phyloP scores from a whole-genome alignment of 495 filamentous ascomycete genomes.

The Neurospora tetraspora region DNA sequence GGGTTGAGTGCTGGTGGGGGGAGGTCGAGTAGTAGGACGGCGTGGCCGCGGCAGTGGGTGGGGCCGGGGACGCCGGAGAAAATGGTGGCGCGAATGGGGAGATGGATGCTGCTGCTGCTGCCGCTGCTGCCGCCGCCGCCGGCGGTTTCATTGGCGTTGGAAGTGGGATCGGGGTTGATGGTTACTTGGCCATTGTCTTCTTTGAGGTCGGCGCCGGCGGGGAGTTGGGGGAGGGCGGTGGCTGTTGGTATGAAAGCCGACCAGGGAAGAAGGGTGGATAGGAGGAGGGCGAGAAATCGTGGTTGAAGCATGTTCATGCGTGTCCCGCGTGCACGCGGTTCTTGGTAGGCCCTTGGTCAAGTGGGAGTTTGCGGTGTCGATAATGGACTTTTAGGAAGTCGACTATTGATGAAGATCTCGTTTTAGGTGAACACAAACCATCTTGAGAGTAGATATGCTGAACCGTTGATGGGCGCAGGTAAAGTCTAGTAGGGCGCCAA shows the following conservation, averaged over 20 bases:
- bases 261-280: not conserved
- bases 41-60: slow-evolving; percentile 24
- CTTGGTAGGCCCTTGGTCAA: not conserved
- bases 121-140: too few species aligned
- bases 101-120: too few species aligned
- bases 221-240: slow-evolving; percentile 5
- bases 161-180: slow-evolving; percentile 19
- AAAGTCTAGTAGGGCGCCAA: not conserved
- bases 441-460: not conserved
- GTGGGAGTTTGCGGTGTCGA: not conserved
- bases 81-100: slow-evolving; percentile 22
- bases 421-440: not conserved
- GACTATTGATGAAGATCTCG: not conserved
- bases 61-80: slow-evolving; percentile 30
- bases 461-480: not conserved
- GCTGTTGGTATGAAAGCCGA: not conserved
- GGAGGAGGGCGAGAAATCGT: not conserved
- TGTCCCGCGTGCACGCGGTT: not conserved
- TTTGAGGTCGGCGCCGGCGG: slow-evolving; percentile 12
- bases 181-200: slow-evolving; percentile 27
- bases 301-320: not conserved
- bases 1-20: slow-evolving; percentile 13
- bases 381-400: not conserved
- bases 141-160: slow-evolving; percentile 8
- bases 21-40: slow-evolving; percentile 17